Base-by-base conservation (phyloP, 805 yeast genomes). In the Yamadazyma olivae region DNA sequence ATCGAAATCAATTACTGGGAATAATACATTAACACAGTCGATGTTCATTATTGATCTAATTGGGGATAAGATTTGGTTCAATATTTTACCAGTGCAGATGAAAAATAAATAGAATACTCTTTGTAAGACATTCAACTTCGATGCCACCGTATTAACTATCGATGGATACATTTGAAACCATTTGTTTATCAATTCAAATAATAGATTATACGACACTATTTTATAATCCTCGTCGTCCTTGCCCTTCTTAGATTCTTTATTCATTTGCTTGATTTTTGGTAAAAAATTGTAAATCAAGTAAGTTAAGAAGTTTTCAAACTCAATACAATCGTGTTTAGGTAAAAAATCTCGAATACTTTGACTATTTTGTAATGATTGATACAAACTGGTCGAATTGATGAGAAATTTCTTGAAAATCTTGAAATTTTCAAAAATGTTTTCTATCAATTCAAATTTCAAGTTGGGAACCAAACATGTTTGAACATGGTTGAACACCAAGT, bases 91-190 rank as follows among this genome's bases (percentile, higher is more conserved):
- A 17, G 62, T 45, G 1, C 67, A 64, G 18, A 44, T 50, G 44
- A 45, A 66, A 30, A 64, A 64, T 24, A 66, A 49, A 37, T 58
- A 59, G 32, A 64, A 53, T 3, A 59, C 53, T 35, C 57, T 58
- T 32, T 58, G 59, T 13, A 61, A 44, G 0, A 70, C 64, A 19
- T 53, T 41, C 27, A 51, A 43, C 2, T 41, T 39, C 8, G 57
- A 40, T 1, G 64, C 61, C 36, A 57, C 41, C 6, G 66, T 48
- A 34, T 53, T 38, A 8, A 56, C 51, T 17, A 61, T 61, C 24
- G 61, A 56, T 2, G 71, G 70, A 33, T 55, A 51, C 31, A 57
- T 49, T 22, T 49, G 56, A 37, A 60, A 57, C 69, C 71, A 67
- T 20, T 53, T 51, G n/a, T 50, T 56, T 14, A 61, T 30, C 33